phyloP scores from a whole-genome alignment of 768 basidiomycete genomes.

The Calvatia gigantea region DNA sequence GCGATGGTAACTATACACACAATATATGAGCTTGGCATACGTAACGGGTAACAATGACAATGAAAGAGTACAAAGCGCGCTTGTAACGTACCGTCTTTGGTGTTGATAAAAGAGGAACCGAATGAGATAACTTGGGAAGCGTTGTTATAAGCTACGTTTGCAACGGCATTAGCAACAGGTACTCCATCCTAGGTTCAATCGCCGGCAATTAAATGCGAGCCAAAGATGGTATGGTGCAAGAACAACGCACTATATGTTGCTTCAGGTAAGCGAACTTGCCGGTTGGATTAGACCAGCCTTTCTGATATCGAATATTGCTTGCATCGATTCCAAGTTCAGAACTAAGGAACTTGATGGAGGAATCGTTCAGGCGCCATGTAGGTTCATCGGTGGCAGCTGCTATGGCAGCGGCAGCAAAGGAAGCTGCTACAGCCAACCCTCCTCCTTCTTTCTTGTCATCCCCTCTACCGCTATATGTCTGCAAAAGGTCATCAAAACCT shows the following conservation, averaged over 20 bases:
- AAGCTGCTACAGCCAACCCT: background rate
- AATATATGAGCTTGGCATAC: no score
- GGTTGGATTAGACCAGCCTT: background rate
- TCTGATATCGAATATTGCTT: background rate
- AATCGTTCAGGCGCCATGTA: background rate
- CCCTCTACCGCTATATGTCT: background rate
- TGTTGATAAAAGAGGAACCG: conserved; percentile 29
- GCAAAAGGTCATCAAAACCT: background rate
- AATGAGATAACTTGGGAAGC: conserved; percentile 26
- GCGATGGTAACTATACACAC: conserved; percentile 21
- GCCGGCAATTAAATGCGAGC: background rate
- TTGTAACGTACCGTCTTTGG: conserved; percentile 17
- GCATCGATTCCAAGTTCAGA: background rate
- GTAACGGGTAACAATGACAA: conserved; percentile 17
- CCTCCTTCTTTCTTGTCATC: no score
- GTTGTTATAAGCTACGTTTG: conserved; percentile 28
- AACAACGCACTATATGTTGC: background rate
- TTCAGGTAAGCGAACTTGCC: background rate
- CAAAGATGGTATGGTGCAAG: background rate
- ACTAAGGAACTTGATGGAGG: background rate
- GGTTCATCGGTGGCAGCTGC: background rate
- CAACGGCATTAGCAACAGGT: conserved; percentile 31
- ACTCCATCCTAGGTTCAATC: conserved; percentile 18
- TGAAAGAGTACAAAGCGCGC: conserved; percentile 31
- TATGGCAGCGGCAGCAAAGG: background rate